A percentile compares a stretch with the other conserved stretches of the same genome.
phyloP scores from a whole-genome alignment of 129 eudicot species.

The Flaveria sonorensis region DNA sequence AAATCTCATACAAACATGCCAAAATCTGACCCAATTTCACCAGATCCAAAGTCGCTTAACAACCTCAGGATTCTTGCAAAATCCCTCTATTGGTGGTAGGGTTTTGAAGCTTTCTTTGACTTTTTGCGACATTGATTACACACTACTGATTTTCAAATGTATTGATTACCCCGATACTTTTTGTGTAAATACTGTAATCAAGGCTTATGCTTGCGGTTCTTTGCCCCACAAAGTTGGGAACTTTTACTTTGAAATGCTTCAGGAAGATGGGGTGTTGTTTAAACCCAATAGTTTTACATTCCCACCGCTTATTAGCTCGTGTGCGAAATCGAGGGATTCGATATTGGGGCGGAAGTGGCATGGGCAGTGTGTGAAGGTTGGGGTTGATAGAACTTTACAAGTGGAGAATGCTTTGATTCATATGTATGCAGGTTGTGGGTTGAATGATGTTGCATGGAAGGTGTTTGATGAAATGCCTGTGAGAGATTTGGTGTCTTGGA shows the following conservation, averaged over 20 bases:
- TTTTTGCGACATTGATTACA: conserved; percentile 41
- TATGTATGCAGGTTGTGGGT: conserved; percentile 70
- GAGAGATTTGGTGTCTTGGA: conserved; percentile 78
- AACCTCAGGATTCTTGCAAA: conserved; percentile 52
- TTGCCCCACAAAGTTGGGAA: conserved; percentile 42
- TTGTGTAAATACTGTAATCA: conserved; percentile 67
- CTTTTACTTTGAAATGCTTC: conserved; percentile 62
- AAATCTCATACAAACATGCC: conserved; percentile 37
- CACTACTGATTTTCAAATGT: conserved; percentile 46
- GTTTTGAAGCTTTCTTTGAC: conserved; percentile 52
- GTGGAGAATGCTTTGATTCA: conserved; percentile 77
- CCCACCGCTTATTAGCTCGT: conserved; percentile 57
- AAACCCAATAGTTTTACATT: conserved; percentile 70
- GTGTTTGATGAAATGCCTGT: conserved; percentile 65
- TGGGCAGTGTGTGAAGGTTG: conserved; percentile 76
- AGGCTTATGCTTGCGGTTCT: conserved; percentile 47
- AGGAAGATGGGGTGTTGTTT: conserved; percentile 40
- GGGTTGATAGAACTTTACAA: conserved; percentile 62
- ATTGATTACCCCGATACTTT: conserved; percentile 55
- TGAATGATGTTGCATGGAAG: conserved; percentile 46
- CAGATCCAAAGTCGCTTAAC: conserved; percentile 73
- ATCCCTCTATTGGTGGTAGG: conserved; percentile 56
- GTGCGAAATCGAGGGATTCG: conserved; percentile 50
- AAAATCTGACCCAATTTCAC: conserved; percentile 33
- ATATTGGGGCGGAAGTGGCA: conserved; percentile 62